Conservation (phyloP, 176 grass and related monocot species). For the Zoysia pacifica region DNA sequence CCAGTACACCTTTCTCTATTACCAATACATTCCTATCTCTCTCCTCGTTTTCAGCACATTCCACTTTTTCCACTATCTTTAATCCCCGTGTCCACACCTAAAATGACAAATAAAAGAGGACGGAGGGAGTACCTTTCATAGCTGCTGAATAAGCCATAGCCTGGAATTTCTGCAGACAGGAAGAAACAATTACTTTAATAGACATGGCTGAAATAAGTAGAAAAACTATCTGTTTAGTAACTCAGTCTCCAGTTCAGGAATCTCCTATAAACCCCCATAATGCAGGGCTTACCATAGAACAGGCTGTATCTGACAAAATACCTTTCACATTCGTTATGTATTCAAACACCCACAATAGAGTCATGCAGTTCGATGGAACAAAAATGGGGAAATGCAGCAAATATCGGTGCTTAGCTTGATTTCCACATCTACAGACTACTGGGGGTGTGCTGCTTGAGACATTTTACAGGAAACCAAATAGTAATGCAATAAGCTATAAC, state of each 20-base stretch:
- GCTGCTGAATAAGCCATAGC: slow-evolving; percentile 57
- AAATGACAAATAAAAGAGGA: too few species aligned
- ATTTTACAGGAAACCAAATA: neutral
- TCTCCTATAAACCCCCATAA: slow-evolving; percentile 1
- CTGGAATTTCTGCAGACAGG: slow-evolving; percentile 59
- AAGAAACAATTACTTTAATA: slow-evolving; percentile 20
- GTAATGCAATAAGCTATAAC: neutral
- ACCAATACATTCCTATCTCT: too few species aligned
- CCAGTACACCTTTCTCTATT: too few species aligned
- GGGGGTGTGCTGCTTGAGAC: neutral
- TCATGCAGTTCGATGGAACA: neutral
- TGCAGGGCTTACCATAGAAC: neutral
- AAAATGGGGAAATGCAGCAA: neutral
- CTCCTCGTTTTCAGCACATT: too few species aligned
- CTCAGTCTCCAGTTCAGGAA: neutral
- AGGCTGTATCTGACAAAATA: neutral
- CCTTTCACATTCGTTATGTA: neutral
- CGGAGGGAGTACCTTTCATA: slow-evolving; percentile 54
- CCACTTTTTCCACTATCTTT: too few species aligned
- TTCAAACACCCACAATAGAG: neutral
- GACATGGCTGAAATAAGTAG: slow-evolving; percentile 25
- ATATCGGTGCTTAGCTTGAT: neutral
- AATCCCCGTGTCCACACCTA: too few species aligned
- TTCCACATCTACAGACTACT: too few species aligned
- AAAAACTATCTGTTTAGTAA: slow-evolving; percentile 6